Evolutionary conservation across 1,284 basidiomycete species (phyloP).

Genomic region (Rhodotorula mucilaginosa): DNA sequence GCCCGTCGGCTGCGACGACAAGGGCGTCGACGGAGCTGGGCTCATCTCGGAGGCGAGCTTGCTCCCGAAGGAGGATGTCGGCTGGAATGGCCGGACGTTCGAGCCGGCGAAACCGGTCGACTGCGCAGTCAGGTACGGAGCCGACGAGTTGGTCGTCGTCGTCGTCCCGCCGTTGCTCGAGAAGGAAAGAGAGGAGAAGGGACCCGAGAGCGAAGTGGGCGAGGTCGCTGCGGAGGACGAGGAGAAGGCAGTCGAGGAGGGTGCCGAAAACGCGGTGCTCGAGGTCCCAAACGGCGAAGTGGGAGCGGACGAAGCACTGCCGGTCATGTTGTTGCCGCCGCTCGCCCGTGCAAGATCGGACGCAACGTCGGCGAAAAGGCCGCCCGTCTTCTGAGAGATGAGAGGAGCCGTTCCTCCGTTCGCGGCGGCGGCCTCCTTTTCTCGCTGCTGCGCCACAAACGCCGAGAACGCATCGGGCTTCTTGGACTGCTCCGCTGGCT

Average conservation of each 20-base stretch:
- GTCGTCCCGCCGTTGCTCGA: neutral
- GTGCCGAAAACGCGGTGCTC: conserved; percentile 14
- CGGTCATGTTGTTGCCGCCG: neutral
- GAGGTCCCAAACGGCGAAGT: conserved; percentile 43
- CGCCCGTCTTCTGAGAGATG: conserved; percentile 45
- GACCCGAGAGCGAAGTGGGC: conserved; percentile 43
- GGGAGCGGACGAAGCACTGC: conserved; percentile 5
- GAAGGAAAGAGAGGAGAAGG: conserved; percentile 37
- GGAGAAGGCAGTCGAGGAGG: conserved; percentile 53
- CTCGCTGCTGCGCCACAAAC: conserved; percentile 27
- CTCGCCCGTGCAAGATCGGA: conserved; percentile 46
- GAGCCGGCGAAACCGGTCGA: conserved; percentile 72
- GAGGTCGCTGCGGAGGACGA: conserved; percentile 54
- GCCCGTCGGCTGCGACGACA: conserved; percentile 5
- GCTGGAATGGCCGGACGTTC: conserved; percentile 80
- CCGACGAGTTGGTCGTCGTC: neutral
- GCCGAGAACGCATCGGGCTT: conserved; percentile 46
- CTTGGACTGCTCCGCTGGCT: conserved; percentile 35
- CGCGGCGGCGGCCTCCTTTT: conserved; percentile 2
- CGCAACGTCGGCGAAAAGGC: conserved; percentile 48
- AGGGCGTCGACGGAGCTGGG: neutral
- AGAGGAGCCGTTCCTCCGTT: conserved; percentile 22
- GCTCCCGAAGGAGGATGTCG: conserved; percentile 81
- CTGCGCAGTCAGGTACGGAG: conserved; percentile 62
- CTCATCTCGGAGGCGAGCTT: conserved; percentile 55